A percentile compares a stretch with the other conserved stretches of the same genome.
phyloP scores from a whole-genome alignment of 768 basidiomycete genomes.

The Gymnopilus dilepis region DNA sequence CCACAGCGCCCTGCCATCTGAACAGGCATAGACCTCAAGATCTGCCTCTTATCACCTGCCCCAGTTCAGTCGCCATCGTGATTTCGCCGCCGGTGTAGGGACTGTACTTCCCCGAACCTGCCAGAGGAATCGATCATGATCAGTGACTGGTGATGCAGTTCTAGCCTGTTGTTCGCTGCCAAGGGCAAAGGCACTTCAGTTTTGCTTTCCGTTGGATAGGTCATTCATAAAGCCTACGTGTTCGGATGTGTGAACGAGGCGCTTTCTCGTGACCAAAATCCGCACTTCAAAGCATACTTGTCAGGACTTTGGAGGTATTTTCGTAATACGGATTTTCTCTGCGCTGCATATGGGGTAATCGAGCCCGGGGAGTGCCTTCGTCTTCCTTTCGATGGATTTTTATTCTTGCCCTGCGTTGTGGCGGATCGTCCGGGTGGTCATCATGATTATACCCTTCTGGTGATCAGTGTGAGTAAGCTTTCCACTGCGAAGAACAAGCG shows the following conservation, averaged over 20 bases:
- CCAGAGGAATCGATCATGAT: slow-evolving; percentile 15
- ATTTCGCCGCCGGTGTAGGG: slow-evolving; percentile 15
- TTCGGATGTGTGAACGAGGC: slow-evolving; percentile 7
- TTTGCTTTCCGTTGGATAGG: not conserved
- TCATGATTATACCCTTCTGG: not conserved
- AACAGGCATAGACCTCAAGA: not conserved
- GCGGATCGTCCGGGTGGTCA: slow-evolving; percentile 20
- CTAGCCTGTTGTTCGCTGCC: not conserved
- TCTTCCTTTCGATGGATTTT: slow-evolving; percentile 5
- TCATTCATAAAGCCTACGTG: slow-evolving; percentile 18
- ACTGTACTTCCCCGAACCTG: not conserved
- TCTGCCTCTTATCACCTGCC: not conserved
- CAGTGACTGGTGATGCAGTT: slow-evolving; percentile 2
- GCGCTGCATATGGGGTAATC: not conserved
- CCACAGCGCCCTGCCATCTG: not conserved
- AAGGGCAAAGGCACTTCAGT: slow-evolving; percentile 2
- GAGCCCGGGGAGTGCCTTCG: not conserved
- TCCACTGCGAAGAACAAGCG: not conserved
- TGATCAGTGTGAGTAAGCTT: not conserved
- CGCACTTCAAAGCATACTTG: not conserved
- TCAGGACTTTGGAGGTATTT: not conserved
- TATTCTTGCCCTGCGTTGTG: slow-evolving; percentile 7
- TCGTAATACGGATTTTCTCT: slow-evolving; percentile 14
- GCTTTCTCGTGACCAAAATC: not conserved
- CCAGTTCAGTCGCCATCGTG: not conserved